These are phyloP conservation scores for Zancudomyces culisetae DNA, from an alignment of 371 early-diverging fungal species.

Conservation along the genomic window DNA sequence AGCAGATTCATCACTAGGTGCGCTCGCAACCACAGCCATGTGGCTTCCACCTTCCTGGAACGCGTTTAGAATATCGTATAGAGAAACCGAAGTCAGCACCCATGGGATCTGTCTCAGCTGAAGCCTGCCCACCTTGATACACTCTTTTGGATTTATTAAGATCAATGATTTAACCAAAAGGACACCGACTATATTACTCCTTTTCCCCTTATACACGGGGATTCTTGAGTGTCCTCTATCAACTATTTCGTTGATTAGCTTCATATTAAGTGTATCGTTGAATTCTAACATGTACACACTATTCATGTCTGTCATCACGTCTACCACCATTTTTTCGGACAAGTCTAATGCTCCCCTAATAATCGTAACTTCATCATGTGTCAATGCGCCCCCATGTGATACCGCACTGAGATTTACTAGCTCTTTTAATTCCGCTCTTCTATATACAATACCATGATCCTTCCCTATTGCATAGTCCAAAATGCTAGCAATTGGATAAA, in stretches of 20 bases:
- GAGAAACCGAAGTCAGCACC: slow-evolving; percentile 48
- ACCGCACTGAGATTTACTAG: slow-evolving; percentile 74
- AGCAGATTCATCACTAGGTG: background rate
- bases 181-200: slow-evolving; percentile 66
- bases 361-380: slow-evolving; percentile 79
- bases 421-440: slow-evolving; percentile 61
- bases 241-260: slow-evolving; percentile 48
- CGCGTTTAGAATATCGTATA: slow-evolving; percentile 76
- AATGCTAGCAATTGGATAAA: slow-evolving; percentile 60
- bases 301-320: slow-evolving; percentile 71
- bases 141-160: slow-evolving; percentile 65
- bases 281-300: slow-evolving; percentile 65
- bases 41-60: slow-evolving; percentile 77
- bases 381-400: slow-evolving; percentile 58
- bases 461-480: slow-evolving; percentile 54
- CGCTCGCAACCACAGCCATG: slow-evolving; percentile 5
- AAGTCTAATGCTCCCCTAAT: slow-evolving; percentile 80
- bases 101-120: slow-evolving; percentile 52
- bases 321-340: slow-evolving; percentile 56
- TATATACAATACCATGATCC: slow-evolving; percentile 44
- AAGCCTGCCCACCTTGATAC: slow-evolving; percentile 43
- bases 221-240: slow-evolving; percentile 75
- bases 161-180: slow-evolving; percentile 72
- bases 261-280: slow-evolving; percentile 42
- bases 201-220: slow-evolving; percentile 49